These are phyloP conservation scores for Fonsecaea monophora DNA, from an alignment of 2,329 filamentous ascomycete genomes.

Conservation along the genomic window DNA sequence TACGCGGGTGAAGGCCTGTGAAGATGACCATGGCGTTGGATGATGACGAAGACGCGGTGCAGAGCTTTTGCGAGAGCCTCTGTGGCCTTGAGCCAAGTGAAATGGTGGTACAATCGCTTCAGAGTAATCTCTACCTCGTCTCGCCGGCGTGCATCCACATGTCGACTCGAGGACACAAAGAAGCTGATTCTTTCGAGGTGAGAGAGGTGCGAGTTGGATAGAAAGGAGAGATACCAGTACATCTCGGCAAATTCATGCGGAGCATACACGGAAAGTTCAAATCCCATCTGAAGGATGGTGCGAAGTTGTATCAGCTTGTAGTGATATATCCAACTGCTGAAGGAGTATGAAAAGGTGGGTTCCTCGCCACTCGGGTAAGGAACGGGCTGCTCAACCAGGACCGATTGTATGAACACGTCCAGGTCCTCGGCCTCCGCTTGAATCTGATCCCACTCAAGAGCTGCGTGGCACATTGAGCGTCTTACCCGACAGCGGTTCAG, in stretches of 20 bases:
- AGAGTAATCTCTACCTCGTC: conserved; percentile 44
- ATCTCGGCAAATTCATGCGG: conserved; percentile 82
- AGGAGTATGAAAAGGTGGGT: conserved; percentile 69
- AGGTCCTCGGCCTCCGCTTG: conserved; percentile 79
- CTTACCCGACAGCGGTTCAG: conserved; percentile 90
- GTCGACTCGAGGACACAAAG: conserved; percentile 58
- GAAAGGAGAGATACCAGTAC: conserved; percentile 87
- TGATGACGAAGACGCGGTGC: conserved; percentile 68
- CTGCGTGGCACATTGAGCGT: conserved; percentile 84
- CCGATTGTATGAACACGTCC: conserved; percentile 69
- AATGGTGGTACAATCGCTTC: conserved; percentile 61
- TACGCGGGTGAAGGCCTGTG: conserved; percentile 62
- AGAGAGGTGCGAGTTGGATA: conserved; percentile 70
- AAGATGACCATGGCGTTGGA: conserved; percentile 63
- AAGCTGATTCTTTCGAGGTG: conserved; percentile 76
- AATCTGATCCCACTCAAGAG: conserved; percentile 82
- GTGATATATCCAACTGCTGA: conserved; percentile 88
- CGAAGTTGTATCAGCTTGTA: conserved; percentile 91
- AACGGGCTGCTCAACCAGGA: conserved; percentile 67
- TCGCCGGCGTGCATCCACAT: conserved; percentile 22
- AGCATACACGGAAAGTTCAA: conserved; percentile 90
- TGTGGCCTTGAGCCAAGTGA: conserved; percentile 70
- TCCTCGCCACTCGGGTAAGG: conserved; percentile 58
- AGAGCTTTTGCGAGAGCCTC: conserved; percentile 61
- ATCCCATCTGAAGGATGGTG: conserved; percentile 86